A percentile compares a stretch with the other conserved stretches of the same genome.
phyloP scores from a whole-genome alignment of 2,329 filamentous ascomycete species.

The Parastagonospora nodorum region DNA sequence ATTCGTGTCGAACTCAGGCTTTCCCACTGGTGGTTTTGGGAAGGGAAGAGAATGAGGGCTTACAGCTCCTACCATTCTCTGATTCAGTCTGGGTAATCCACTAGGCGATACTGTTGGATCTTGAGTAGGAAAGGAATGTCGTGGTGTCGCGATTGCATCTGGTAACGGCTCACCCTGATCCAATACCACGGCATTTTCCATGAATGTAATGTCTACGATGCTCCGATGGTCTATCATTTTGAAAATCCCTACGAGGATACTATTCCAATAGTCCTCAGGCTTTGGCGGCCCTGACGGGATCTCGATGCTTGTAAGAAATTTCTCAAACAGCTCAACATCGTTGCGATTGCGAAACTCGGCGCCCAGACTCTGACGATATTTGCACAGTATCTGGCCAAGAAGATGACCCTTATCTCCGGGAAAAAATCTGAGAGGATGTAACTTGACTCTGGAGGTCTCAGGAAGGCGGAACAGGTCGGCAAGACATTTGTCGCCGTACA shows the following conservation, averaged over 20 bases:
- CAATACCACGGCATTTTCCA: constrained; percentile 17
- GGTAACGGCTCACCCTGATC: constrained; percentile 1
- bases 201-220: constrained; percentile 5
- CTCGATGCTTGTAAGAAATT: too few species aligned
- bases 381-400: constrained; percentile 7
- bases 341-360: not conserved
- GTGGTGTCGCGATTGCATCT: not conserved
- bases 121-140: not conserved
- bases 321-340: constrained; percentile 1
- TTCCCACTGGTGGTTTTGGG: too few species aligned
- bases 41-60: too few species aligned
- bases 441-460: not conserved
- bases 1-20: too few species aligned
- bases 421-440: constrained; percentile 10
- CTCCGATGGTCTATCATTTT: not conserved
- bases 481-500: constrained; percentile 24
- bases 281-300: too few species aligned
- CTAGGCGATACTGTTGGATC: not conserved
- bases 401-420: constrained; percentile 5
- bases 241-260: not conserved
- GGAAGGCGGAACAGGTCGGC: constrained; percentile 11
- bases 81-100: too few species aligned
- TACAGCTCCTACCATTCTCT: too few species aligned
- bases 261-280: too few species aligned
- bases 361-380: constrained; percentile 4